Percentiles rank a stretch among this genome's conserved stretches.
Evolutionary conservation across 768 basidiomycete species (phyloP).

Genomic region (Gyrodon lividus): DNA sequence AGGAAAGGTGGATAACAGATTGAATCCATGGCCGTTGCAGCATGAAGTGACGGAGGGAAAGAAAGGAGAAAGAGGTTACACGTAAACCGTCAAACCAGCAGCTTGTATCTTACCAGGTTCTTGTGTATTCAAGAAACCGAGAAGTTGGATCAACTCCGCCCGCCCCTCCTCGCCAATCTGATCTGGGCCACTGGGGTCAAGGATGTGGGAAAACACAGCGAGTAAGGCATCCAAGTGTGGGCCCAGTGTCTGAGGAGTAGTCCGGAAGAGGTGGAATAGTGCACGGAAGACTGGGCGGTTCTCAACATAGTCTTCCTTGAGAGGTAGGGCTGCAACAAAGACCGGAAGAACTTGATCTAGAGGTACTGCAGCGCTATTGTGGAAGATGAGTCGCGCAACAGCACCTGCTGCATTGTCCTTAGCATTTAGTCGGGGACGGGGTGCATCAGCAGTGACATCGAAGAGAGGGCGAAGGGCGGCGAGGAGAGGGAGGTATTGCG

Average conservation of each 20-base stretch:
- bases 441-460: slow-evolving; percentile 56
- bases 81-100: slow-evolving; percentile 61
- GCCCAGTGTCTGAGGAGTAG: slow-evolving; percentile 65
- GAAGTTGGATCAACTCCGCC: slow-evolving; percentile 69
- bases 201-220: slow-evolving; percentile 73
- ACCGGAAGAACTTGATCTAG: slow-evolving; percentile 89
- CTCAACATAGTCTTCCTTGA: slow-evolving; percentile 87
- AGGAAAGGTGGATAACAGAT: not conserved
- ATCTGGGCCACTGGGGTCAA: slow-evolving; percentile 72
- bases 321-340: slow-evolving; percentile 77
- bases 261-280: slow-evolving; percentile 83
- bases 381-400: slow-evolving; percentile 81
- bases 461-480: slow-evolving; percentile 82
- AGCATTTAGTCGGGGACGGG: slow-evolving; percentile 73
- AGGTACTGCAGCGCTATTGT: slow-evolving; percentile 76
- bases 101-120: slow-evolving; percentile 79
- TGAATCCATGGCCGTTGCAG: slow-evolving; percentile 2
- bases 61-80: slow-evolving; percentile 24
- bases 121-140: slow-evolving; percentile 70
- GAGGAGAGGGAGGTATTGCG: slow-evolving; percentile 79
- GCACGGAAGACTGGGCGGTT: slow-evolving; percentile 88
- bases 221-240: slow-evolving; percentile 80
- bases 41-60: not conserved
- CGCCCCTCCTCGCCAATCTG: slow-evolving; percentile 81
- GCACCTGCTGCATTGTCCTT: slow-evolving; percentile 97